Evolutionary conservation across 2,329 filamentous ascomycete genomes (phyloP).

Genomic region (Calonectria ilicicola): DNA sequence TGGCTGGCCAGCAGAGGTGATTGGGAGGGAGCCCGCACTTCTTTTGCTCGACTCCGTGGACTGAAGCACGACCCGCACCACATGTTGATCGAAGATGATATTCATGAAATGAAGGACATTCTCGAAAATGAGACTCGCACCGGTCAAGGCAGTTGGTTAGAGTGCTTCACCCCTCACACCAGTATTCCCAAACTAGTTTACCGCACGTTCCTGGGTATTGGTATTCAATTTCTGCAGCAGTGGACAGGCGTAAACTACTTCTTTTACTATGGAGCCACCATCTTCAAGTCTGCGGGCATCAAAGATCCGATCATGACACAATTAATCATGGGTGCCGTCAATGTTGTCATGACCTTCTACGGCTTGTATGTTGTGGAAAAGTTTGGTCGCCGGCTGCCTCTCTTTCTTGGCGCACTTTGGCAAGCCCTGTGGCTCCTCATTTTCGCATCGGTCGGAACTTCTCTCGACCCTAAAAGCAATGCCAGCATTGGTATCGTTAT

Average conservation of each 20-base stretch:
- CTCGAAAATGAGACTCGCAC: constrained; percentile 58
- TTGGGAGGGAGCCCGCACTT: constrained; percentile 61
- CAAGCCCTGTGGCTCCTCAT: constrained; percentile 74
- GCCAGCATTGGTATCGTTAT: constrained; percentile 71
- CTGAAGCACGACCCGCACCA: constrained; percentile 59
- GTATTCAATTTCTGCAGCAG: constrained; percentile 76
- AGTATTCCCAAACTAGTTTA: constrained; percentile 70
- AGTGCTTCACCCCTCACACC: constrained; percentile 70
- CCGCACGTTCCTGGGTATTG: constrained; percentile 72
- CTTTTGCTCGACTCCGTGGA: constrained; percentile 65
- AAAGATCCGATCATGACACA: constrained; percentile 74
- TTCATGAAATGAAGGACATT: constrained; percentile 62
- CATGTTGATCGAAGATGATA: constrained; percentile 62
- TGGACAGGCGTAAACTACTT: constrained; percentile 73
- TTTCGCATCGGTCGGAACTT: constrained; percentile 70
- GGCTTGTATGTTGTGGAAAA: constrained; percentile 77
- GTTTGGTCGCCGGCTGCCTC: constrained; percentile 75
- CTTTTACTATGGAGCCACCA: constrained; percentile 74
- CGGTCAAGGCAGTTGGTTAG: constrained; percentile 64
- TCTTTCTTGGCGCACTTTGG: constrained; percentile 76
- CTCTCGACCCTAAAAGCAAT: constrained; percentile 55
- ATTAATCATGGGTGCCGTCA: constrained; percentile 76
- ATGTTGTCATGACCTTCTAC: constrained; percentile 74
- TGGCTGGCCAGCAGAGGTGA: constrained; percentile 63
- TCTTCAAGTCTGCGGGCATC: constrained; percentile 76